Evolutionary conservation across 2,329 filamentous ascomycete species (phyloP), one percentile per base, ranked within the genome.

Genomic region (Hortaea sp.): DNA sequence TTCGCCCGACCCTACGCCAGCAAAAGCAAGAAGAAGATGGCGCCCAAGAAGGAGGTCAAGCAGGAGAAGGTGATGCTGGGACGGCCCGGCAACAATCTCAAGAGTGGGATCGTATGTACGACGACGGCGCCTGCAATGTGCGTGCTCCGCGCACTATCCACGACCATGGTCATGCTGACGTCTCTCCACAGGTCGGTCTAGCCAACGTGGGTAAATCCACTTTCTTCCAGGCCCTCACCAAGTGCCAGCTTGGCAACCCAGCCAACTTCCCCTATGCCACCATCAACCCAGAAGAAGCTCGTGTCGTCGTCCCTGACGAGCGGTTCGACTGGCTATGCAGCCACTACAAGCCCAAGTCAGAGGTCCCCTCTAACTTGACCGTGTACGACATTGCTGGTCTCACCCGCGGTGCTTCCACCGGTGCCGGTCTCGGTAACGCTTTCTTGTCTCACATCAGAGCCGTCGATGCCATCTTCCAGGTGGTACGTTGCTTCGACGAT

Each of bases 191-290:
- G 88, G 88, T 98, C 70, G 92, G 92, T 73, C 82, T 98, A 63
- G 92, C 92, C 70, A 98, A 98, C 71, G 94, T 98, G 61, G 92
- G 92, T 70, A 98, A 98, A 76, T 98, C 92, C 57, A 98, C 94
- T 31, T 82, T 98, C 62, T 98, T 98, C 81, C 94, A 98, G 77
- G 88, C 92, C 66, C 95, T 98, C 72, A 98, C 92, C 66, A 97
- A 95, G 77, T 95, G 85, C 71, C 81, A 82, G 56, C 83, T 98
- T 63, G 92, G 94, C 73, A 57, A 98, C 75, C 94, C 94, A 62
- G 92, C 92, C 75, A 98, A 98, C 75, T 98, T 97, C 68, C 92
- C 92, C 46, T 98, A 94, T 76, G 92, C 92, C 65, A 98, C 92
- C 62, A 98, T 98, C 70, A 89, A 98, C 59, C 92, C 92, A 41